These are phyloP conservation scores for Ophiostoma perfectum DNA, from an alignment of 2,329 filamentous ascomycete species.

Conservation along the genomic window DNA sequence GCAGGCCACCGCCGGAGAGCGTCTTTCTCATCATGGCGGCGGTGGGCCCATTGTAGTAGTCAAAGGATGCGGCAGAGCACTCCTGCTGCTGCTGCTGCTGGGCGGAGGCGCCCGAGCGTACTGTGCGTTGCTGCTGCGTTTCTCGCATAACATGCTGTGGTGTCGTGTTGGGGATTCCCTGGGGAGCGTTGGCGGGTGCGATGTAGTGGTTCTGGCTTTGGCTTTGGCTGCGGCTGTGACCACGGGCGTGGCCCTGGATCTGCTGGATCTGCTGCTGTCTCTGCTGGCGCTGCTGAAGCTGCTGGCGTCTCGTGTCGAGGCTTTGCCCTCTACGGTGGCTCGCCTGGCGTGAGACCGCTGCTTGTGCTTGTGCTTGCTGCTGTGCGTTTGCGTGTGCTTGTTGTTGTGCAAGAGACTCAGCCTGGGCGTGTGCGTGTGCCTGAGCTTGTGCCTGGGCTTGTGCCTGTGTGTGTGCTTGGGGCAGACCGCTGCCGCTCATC, in stretches of 20 bases:
- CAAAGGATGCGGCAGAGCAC: slow-evolving; percentile 41
- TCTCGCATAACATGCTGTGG: slow-evolving; percentile 76
- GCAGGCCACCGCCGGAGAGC: slow-evolving; percentile 24
- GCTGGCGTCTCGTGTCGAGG: slow-evolving; percentile 66
- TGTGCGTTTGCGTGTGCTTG: background rate
- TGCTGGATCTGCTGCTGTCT: slow-evolving; percentile 26
- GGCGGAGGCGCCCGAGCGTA: slow-evolving; percentile 60
- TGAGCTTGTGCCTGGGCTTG: slow-evolving; percentile 13
- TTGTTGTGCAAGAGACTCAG: slow-evolving; percentile 9
- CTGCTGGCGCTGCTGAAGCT: slow-evolving; percentile 37
- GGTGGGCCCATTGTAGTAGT: slow-evolving; percentile 42
- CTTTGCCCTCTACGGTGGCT: slow-evolving; percentile 78
- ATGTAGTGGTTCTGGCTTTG: slow-evolving; percentile 32
- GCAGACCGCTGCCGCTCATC: slow-evolving; percentile 40
- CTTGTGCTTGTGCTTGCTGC: slow-evolving; percentile 37
- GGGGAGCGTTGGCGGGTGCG: slow-evolving; percentile 36
- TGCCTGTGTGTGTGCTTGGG: slow-evolving; percentile 38
- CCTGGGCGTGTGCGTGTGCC: slow-evolving; percentile 17
- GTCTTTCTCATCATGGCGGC: slow-evolving; percentile 45
- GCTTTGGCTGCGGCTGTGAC: slow-evolving; percentile 33
- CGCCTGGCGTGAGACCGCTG: slow-evolving; percentile 36
- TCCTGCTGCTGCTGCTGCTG: slow-evolving; percentile 24
- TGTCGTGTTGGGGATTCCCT: slow-evolving; percentile 34
- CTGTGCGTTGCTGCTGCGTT: slow-evolving; percentile 81
- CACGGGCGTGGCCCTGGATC: slow-evolving; percentile 22